Evolutionary conservation across 2,329 filamentous ascomycete genomes (phyloP).

Genomic region (Fusarium sp.): DNA sequence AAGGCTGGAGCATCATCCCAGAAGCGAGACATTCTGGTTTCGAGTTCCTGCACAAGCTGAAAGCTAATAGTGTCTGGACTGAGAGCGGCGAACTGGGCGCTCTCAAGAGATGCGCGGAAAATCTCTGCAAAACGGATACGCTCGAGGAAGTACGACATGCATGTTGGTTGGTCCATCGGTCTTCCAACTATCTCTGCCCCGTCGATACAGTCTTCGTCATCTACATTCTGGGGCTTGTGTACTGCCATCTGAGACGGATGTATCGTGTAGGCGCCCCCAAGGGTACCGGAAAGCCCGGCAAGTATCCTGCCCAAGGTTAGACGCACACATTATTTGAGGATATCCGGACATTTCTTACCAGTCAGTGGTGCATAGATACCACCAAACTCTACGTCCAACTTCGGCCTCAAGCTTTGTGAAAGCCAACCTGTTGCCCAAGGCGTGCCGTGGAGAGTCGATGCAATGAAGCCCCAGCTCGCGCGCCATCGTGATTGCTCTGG

Average conservation of each 20-base stretch:
- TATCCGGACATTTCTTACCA: constrained; percentile 44
- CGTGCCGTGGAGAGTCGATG: constrained; percentile 45
- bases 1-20: constrained; percentile 41
- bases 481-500: constrained; percentile 5
- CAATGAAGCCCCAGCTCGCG: constrained; percentile 49
- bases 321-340: background rate
- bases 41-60: constrained; percentile 45
- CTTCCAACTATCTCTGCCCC: constrained; percentile 41
- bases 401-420: constrained; percentile 44
- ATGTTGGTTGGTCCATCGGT: constrained; percentile 41
- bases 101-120: constrained; percentile 49
- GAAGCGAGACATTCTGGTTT: constrained; percentile 39
- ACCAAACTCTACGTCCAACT: constrained; percentile 55
- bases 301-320: constrained; percentile 46
- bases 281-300: constrained; percentile 47
- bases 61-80: constrained; percentile 46
- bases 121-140: constrained; percentile 51
- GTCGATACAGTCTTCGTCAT: constrained; percentile 50
- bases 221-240: constrained; percentile 49
- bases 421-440: constrained; percentile 27
- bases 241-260: constrained; percentile 53
- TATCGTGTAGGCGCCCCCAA: constrained; percentile 48
- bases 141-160: constrained; percentile 50
- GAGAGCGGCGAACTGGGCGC: constrained; percentile 33
- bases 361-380: constrained; percentile 54